Evolutionary conservation across 371 early-diverging fungal genomes (phyloP).

Genomic region (Scutellospora calospora): DNA sequence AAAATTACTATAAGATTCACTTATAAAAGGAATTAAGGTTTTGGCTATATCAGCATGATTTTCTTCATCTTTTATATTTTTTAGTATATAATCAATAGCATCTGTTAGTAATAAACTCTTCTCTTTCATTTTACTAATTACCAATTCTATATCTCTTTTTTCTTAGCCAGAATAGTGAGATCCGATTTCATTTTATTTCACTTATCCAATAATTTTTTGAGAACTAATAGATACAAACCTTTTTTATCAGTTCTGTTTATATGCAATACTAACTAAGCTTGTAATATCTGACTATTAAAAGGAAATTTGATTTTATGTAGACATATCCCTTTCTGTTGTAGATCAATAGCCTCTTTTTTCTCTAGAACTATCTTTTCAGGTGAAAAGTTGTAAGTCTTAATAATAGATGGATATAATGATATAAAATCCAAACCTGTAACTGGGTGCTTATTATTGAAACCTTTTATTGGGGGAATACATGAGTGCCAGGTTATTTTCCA

Average conservation of each 20-base stretch:
- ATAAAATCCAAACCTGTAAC: not conserved
- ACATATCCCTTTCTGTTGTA: not conserved
- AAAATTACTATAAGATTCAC: not conserved
- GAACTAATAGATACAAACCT: not conserved
- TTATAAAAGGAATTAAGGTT: not conserved
- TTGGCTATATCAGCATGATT: not conserved
- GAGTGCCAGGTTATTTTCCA: not conserved
- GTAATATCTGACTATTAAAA: slow-evolving; percentile 26
- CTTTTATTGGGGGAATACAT: not conserved
- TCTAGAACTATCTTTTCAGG: not conserved
- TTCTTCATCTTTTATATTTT: not conserved
- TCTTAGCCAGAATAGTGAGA: not conserved
- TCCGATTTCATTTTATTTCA: not conserved
- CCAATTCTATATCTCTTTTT: slow-evolving; percentile 1
- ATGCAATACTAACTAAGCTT: slow-evolving; percentile 9
- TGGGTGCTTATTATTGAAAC: not conserved
- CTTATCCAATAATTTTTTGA: not conserved
- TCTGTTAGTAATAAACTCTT: not conserved
- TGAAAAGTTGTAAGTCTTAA: not conserved
- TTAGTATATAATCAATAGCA: not conserved
- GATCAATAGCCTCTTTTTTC: not conserved
- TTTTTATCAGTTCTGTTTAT: not conserved
- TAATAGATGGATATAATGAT: not conserved
- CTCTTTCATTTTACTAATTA: slow-evolving; percentile 13
- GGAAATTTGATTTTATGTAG: slow-evolving; percentile 33